phyloP scores from a whole-genome alignment of 768 basidiomycete genomes.

The Lactifluus volemus region DNA sequence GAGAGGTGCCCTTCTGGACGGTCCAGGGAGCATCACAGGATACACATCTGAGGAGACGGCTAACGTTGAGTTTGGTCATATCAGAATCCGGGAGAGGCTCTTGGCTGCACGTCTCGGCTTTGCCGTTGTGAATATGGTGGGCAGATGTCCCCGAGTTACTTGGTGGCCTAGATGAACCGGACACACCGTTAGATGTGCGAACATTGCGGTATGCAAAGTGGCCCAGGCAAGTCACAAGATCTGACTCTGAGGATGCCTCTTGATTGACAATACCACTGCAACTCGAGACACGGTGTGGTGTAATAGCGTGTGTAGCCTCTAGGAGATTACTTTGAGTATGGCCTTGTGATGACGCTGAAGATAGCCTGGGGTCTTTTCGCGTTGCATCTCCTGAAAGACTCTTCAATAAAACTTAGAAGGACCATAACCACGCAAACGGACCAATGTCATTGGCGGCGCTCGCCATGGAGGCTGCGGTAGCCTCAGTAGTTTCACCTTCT shows the following conservation, averaged over 20 bases:
- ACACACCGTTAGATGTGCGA: not conserved
- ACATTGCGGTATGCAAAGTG: conserved; percentile 6
- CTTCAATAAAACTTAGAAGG: not conserved
- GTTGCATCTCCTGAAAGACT: not conserved
- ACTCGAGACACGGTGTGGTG: not conserved
- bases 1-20: conserved; percentile 47
- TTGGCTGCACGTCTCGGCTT: conserved; percentile 13
- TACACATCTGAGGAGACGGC: conserved; percentile 47
- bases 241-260: not conserved
- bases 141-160: not conserved
- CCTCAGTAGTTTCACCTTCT: not conserved
- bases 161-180: not conserved
- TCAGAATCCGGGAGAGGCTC: conserved; percentile 19
- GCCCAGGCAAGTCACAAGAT: not conserved
- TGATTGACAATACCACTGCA: not conserved
- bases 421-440: not conserved
- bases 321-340: not conserved
- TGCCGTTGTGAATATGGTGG: not conserved
- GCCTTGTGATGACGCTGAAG: not conserved
- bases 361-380: not conserved
- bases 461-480: not conserved
- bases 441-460: conserved; percentile 18
- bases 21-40: conserved; percentile 65
- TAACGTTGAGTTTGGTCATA: conserved; percentile 40
- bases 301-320: not conserved